Evolutionary conservation across 495 filamentous ascomycete species (phyloP), one percentile per base, ranked within the genome.

Genomic region (Podospora comata): DNA sequence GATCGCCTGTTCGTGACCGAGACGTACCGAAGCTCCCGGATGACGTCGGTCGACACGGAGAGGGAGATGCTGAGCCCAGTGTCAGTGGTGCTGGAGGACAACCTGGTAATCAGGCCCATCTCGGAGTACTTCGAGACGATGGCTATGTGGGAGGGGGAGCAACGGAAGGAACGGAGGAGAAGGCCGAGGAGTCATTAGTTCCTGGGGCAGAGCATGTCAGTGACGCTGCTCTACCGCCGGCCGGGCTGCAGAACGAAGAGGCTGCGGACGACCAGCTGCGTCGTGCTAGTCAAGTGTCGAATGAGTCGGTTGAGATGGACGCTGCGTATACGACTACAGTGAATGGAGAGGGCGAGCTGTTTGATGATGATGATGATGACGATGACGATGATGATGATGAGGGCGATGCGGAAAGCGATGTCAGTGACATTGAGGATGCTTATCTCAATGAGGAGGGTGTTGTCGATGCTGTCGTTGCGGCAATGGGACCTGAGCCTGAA

Each of bases 241-340:
- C 7, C 3, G 23, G 55, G 55, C n/a, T 19, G 39, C 9, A 58
- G 55, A 58, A 20, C 4, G n/a, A 63, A 3, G 30, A 63, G 32
- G 32, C 13, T 20, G 16, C 23, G 32, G 61, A 18, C 4, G 61
- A 63, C 16, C 61, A 63, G 18, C 30, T 63, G 15, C 61, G 61
- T 13, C 61, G 61, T 48, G 32, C 61, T 39, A 74, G 70, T 70
- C 68, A 70, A 70, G 39, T 59, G 26, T 39, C 5, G 59, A 62
- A 44, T 3, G 20, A 54, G 9, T 34, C 67, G n/a, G 64, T 63
- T 18, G 65, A 69, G 28, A 16, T 69, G 16, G 57, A 62, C 54
- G 62, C 73, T 28, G 71, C 70, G 26, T 65, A 73, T 19, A 65
- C 66, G 0, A 70, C 72, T 18, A 75, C 74, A 0, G 74, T 75